Conservation (phyloP, 805 yeast species). For the Candida coquimbonensis region DNA sequence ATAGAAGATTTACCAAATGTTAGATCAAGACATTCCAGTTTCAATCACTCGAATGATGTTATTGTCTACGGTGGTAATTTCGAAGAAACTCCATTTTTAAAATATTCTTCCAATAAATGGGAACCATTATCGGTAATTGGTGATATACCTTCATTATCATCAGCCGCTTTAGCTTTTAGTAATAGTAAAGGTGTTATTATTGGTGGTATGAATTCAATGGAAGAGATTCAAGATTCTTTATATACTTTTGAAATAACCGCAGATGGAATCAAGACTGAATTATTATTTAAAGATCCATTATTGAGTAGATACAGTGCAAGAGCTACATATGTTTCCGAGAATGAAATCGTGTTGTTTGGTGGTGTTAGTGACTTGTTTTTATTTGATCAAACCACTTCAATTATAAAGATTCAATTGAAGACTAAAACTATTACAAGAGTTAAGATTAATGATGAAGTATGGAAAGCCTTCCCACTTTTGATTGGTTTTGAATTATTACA, state of each 20-base stretch:
- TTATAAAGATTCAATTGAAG: conserved; percentile 29
- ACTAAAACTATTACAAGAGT: conserved; percentile 19
- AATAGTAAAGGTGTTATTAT: conserved; percentile 32
- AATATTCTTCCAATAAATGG: conserved; percentile 11
- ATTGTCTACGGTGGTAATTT: conserved; percentile 48
- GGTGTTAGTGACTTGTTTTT: conserved; percentile 42
- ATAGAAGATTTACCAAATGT: conserved; percentile 33
- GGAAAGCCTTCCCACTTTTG: conserved; percentile 40
- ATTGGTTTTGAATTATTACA: conserved; percentile 45
- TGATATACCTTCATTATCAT: conserved; percentile 20
- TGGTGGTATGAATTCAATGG: conserved; percentile 37
- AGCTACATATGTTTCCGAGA: conserved; percentile 23
- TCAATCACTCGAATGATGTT: conserved; percentile 25
- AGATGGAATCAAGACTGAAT: conserved; percentile 15
- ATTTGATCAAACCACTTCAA: conserved; percentile 28
- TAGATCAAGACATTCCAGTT: conserved; percentile 46
- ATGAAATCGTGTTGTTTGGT: conserved; percentile 43
- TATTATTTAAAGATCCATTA: conserved; percentile 22
- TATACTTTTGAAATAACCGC: conserved; percentile 27
- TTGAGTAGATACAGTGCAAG: conserved; percentile 47
- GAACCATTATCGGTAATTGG: background rate
- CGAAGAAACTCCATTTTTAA: conserved; percentile 16
- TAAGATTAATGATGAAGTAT: conserved; percentile 26
- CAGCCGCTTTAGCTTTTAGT: conserved; percentile 32
- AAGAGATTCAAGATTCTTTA: conserved; percentile 24